Evolutionary conservation across 106 monocot genomes (phyloP).

Genomic region (Apostasia shenzhenica): DNA sequence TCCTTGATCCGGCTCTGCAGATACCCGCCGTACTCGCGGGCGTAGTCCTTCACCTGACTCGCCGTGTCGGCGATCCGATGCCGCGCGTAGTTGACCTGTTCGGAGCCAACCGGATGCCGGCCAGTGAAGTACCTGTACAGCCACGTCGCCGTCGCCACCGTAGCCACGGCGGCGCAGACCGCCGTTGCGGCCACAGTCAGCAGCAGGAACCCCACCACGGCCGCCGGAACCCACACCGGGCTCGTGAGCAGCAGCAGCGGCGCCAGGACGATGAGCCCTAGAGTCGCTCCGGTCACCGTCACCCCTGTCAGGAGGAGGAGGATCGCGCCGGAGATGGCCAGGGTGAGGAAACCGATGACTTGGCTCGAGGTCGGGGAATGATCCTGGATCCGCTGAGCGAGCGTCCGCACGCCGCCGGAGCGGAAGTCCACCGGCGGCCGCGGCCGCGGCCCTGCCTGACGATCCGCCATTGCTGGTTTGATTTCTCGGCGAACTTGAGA

Average conservation of each 20-base stretch:
- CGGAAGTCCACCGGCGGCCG: not conserved
- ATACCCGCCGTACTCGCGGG: constrained; percentile 44
- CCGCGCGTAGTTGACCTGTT: constrained; percentile 52
- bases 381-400: constrained; percentile 33
- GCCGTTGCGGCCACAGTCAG: constrained; percentile 19
- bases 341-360: constrained; percentile 57
- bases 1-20: constrained; percentile 45
- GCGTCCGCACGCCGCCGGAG: not conserved
- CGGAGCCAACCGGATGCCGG: constrained; percentile 48
- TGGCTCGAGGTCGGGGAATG: constrained; percentile 49
- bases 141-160: constrained; percentile 44
- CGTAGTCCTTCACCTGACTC: constrained; percentile 63
- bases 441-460: not conserved
- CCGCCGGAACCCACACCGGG: constrained; percentile 66
- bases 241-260: constrained; percentile 48
- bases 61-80: constrained; percentile 59
- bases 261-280: constrained; percentile 28
- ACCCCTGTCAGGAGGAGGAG: constrained; percentile 57
- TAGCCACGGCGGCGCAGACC: constrained; percentile 25
- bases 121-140: constrained; percentile 60
- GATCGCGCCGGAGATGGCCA: constrained; percentile 42
- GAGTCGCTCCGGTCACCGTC: constrained; percentile 31
- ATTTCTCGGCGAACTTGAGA: too few species aligned
- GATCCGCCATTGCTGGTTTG: constrained; percentile 11
- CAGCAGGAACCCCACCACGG: constrained; percentile 15